phyloP scores from a whole-genome alignment of 2,329 filamentous ascomycete species.

The Monosporascus sp. region DNA sequence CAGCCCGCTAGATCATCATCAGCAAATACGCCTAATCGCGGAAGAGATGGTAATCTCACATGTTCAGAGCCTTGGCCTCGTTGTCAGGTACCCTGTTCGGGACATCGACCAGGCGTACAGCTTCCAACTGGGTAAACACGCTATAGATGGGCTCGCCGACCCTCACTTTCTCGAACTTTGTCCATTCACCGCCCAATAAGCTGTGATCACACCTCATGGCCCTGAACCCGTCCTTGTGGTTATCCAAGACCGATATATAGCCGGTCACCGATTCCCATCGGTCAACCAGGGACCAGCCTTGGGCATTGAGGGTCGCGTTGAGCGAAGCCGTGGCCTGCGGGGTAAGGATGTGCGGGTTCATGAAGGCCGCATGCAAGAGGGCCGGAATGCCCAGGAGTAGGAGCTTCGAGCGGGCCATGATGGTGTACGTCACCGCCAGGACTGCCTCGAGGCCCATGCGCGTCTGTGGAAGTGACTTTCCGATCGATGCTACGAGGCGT shows the following conservation, averaged over 20 bases:
- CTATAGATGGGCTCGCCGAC: constrained; percentile 86
- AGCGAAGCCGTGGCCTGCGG: constrained; percentile 54
- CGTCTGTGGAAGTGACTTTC: constrained; percentile 59
- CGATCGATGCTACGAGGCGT: constrained; percentile 48
- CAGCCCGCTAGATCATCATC: constrained; percentile 58
- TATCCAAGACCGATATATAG: constrained; percentile 88
- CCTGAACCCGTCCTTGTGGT: constrained; percentile 62
- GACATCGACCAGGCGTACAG: constrained; percentile 72
- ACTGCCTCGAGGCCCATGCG: constrained; percentile 67
- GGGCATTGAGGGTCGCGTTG: constrained; percentile 58
- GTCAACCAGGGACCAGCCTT: constrained; percentile 72
- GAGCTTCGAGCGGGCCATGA: constrained; percentile 63
- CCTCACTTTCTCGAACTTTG: constrained; percentile 45
- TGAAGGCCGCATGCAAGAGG: constrained; percentile 62
- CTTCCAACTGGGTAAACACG: constrained; percentile 94
- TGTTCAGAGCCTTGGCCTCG: constrained; percentile 75
- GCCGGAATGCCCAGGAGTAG: constrained; percentile 66
- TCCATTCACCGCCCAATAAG: constrained; percentile 88
- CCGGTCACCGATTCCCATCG: constrained; percentile 83
- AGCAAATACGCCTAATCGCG: constrained; percentile 3
- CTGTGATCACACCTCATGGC: constrained; percentile 92
- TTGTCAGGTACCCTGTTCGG: constrained; percentile 49
- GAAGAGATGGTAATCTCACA: constrained; percentile 51
- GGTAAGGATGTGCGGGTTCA: constrained; percentile 70
- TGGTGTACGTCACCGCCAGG: constrained; percentile 59